Conservation (phyloP, 179 eudicot genomes). For the Heliamphora pulchella region DNA sequence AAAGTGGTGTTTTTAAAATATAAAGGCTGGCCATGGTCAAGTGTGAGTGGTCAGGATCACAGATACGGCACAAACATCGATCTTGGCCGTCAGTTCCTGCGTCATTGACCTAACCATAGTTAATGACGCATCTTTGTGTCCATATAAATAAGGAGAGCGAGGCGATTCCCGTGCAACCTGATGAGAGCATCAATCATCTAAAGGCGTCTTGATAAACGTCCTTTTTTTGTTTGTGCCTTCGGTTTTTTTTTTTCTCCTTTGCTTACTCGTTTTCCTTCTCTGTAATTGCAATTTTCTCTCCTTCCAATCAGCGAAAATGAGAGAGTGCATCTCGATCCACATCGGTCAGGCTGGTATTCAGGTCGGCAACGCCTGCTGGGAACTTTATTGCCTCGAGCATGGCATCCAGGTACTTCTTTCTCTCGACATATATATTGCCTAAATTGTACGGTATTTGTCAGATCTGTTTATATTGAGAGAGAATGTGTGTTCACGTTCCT, state of each 20-base stretch:
- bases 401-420: constrained; percentile 31
- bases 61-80: not conserved
- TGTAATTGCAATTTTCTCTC: not conserved
- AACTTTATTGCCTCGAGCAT: constrained; percentile 46
- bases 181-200: not conserved
- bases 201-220: constrained; percentile 20
- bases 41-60: not conserved
- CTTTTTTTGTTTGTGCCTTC: not conserved
- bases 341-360: constrained; percentile 48
- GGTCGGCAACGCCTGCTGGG: constrained; percentile 51
- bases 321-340: constrained; percentile 35
- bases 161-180: not conserved
- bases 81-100: not conserved
- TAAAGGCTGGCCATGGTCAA: not conserved
- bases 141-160: not conserved
- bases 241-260: not conserved
- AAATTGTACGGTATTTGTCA: not conserved
- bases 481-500: not conserved
- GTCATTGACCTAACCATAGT: not conserved
- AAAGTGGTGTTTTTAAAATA: not conserved
- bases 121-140: not conserved
- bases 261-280: not conserved
- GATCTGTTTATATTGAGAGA: not conserved
- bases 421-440: not conserved
- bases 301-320: constrained; percentile 21